These are phyloP conservation scores for Talaromyces verruculosus DNA, from an alignment of 2,329 filamentous ascomycete species.

Conservation along the genomic window DNA sequence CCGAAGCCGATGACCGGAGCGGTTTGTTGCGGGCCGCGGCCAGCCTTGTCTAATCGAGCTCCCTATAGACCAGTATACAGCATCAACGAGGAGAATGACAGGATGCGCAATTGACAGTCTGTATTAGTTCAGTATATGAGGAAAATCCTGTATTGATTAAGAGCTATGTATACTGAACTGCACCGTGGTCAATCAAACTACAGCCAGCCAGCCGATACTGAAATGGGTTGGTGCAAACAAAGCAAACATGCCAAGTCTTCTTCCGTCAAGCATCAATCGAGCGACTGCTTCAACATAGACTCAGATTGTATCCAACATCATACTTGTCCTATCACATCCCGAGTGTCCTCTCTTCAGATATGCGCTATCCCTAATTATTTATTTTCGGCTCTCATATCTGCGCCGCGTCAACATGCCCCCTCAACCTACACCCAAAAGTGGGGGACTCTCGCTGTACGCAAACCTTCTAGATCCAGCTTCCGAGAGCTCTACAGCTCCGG, in stretches of 20 bases:
- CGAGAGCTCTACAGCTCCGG: conserved; percentile 43
- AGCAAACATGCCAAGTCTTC: conserved; percentile 20
- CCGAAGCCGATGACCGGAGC: conserved; percentile 16
- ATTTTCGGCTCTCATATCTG: background rate
- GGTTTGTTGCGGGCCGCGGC: conserved; percentile 9
- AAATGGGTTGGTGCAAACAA: conserved; percentile 11
- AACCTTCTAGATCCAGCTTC: conserved; percentile 67
- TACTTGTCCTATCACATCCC: background rate
- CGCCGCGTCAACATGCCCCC: conserved; percentile 6
- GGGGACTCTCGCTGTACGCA: conserved; percentile 71
- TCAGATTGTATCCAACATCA: background rate
- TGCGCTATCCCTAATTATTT: background rate
- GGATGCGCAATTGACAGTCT: background rate
- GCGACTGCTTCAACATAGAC: background rate
- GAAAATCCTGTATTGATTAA: background rate
- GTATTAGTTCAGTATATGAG: background rate
- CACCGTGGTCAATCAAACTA: background rate
- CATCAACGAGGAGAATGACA: background rate
- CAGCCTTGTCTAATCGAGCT: background rate
- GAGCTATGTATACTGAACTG: background rate
- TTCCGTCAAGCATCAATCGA: background rate
- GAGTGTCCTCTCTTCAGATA: background rate
- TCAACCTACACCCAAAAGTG: conserved; percentile 12
- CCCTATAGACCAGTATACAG: background rate
- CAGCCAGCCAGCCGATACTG: background rate